Evolutionary conservation across 73 alveolate species (phyloP).

Genomic region (Stentor coeruleus): DNA sequence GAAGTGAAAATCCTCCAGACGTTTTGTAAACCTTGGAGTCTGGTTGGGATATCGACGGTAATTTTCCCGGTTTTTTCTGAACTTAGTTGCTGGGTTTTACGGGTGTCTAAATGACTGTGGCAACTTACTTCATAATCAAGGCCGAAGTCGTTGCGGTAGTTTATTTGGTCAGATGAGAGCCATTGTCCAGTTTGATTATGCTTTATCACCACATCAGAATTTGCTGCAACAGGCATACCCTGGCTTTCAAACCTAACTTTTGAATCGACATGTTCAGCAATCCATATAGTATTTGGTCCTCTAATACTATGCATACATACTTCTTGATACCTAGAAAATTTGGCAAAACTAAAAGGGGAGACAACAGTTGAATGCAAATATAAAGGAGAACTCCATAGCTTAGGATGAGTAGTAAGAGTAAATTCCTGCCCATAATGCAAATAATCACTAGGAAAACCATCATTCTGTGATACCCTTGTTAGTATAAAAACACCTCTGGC

Average conservation of each 20-base stretch:
- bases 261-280: slow-evolving; percentile 59
- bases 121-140: slow-evolving; percentile 75
- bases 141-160: slow-evolving; percentile 78
- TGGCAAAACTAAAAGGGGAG: slow-evolving; percentile 65
- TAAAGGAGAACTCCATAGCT: slow-evolving; percentile 27
- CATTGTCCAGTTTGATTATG: slow-evolving; percentile 72
- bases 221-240: slow-evolving; percentile 69
- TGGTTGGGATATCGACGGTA: slow-evolving; percentile 50
- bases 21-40: slow-evolving; percentile 40
- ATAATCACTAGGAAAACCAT: slow-evolving; percentile 42
- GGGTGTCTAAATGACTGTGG: slow-evolving; percentile 49
- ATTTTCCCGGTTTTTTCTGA: slow-evolving; percentile 50
- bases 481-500: slow-evolving; percentile 61
- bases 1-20: slow-evolving; percentile 59
- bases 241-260: slow-evolving; percentile 54
- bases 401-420: slow-evolving; percentile 27
- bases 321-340: slow-evolving; percentile 75
- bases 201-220: slow-evolving; percentile 59
- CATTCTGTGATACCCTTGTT: slow-evolving; percentile 40
- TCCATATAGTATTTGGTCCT: slow-evolving; percentile 70
- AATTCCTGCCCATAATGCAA: slow-evolving; percentile 64
- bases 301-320: slow-evolving; percentile 54
- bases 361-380: slow-evolving; percentile 56
- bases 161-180: slow-evolving; percentile 56
- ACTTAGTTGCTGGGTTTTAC: slow-evolving; percentile 50